Conservation (phyloP, 768 basidiomycete species). For the Psilocybe sp. region DNA sequence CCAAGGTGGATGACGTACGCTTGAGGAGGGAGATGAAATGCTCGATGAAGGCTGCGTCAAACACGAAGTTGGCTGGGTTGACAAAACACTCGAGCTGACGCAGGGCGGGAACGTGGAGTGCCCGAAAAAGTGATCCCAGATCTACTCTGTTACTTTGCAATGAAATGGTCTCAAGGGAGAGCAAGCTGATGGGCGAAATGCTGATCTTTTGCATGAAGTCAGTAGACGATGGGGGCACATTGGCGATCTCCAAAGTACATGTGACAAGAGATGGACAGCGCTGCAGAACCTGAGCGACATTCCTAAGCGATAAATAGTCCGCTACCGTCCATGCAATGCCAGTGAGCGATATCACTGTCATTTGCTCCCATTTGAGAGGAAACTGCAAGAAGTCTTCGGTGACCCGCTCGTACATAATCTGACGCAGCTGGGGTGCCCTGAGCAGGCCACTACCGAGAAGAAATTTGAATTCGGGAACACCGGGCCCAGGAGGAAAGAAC, state of each 20-base stretch:
- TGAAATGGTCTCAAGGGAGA: neutral
- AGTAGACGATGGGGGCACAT: neutral
- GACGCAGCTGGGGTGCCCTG: neutral
- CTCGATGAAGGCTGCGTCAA: too few relatives aligned
- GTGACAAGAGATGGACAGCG: neutral
- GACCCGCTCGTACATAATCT: neutral
- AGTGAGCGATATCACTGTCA: neutral
- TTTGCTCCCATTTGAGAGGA: neutral
- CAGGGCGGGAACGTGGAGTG: neutral
- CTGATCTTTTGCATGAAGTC: neutral
- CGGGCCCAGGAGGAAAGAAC: neutral
- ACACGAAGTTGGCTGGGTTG: too few relatives aligned
- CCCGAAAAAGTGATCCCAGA: neutral
- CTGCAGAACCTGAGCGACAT: neutral
- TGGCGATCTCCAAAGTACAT: neutral
- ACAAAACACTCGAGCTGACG: neutral
- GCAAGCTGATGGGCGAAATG: neutral
- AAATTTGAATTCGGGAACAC: neutral
- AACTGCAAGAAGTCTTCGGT: conserved; percentile 2
- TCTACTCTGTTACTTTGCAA: neutral
- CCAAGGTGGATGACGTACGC: neutral
- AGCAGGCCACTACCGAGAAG: neutral
- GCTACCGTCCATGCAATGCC: neutral
- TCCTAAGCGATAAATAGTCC: neutral
- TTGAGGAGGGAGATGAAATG: neutral